Conservation (phyloP, 2,329 filamentous ascomycete genomes). For the Sclerotinia trifoliorum region DNA sequence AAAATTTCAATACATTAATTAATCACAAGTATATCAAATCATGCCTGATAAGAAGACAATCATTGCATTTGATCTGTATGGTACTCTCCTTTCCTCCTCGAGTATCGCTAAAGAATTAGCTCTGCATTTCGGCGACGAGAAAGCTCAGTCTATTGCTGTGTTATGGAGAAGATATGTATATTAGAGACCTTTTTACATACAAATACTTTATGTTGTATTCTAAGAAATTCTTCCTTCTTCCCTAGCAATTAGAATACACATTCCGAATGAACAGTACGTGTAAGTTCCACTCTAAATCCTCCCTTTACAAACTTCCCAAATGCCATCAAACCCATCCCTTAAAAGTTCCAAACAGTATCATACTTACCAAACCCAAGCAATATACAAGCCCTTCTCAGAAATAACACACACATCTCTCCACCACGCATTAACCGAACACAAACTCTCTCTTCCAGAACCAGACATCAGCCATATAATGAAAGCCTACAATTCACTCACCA, state of each 20-base stretch:
- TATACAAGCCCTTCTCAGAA: slow-evolving; percentile 61
- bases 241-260: slow-evolving; percentile 68
- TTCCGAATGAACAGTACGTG: slow-evolving; percentile 76
- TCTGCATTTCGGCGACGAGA: slow-evolving; percentile 55
- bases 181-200: background rate
- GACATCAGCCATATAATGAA: slow-evolving; percentile 55
- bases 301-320: too few relatives aligned
- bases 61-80: slow-evolving; percentile 74
- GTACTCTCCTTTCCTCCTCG: slow-evolving; percentile 69
- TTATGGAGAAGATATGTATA: slow-evolving; percentile 54
- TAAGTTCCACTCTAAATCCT: slow-evolving; percentile 40
- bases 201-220: background rate
- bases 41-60: slow-evolving; percentile 43
- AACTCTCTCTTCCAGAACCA: slow-evolving; percentile 45
- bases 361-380: slow-evolving; percentile 45
- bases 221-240: slow-evolving; percentile 48
- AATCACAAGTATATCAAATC: slow-evolving; percentile 20
- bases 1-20: too few relatives aligned
- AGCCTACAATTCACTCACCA: slow-evolving; percentile 62
- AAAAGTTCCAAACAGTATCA: background rate
- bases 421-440: slow-evolving; percentile 62
- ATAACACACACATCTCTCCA: slow-evolving; percentile 61
- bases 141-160: slow-evolving; percentile 55
- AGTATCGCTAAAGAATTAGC: slow-evolving; percentile 62
- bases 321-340: too few relatives aligned